A percentile compares a stretch with the other conserved stretches of the same genome.
Evolutionary conservation across 1,284 basidiomycete genomes (phyloP).

Genomic region (Microbotryomycetes sp.): DNA sequence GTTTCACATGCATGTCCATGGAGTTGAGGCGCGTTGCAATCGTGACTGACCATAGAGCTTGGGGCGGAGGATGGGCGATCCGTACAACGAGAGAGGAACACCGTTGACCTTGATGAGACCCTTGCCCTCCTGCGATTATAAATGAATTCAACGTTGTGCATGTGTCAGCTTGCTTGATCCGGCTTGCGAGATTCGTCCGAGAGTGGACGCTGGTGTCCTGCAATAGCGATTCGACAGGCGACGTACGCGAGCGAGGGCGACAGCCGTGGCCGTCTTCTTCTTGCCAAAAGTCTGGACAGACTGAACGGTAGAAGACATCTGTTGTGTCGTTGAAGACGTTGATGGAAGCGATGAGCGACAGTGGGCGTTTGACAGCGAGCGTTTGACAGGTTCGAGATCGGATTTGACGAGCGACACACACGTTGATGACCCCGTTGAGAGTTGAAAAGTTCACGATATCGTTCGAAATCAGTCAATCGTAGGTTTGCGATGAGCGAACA

Average conservation of each 20-base stretch:
- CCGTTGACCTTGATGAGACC: conserved; percentile 97
- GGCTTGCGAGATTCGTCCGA: too few relatives aligned
- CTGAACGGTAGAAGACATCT: conserved; percentile 30
- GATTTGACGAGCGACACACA: neutral
- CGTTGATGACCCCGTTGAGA: neutral
- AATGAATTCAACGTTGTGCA: too few relatives aligned
- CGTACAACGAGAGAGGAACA: conserved; percentile 88
- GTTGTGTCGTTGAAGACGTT: neutral
- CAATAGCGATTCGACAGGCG: neutral
- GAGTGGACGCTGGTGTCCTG: too few relatives aligned
- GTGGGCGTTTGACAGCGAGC: neutral
- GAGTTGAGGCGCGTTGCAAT: neutral
- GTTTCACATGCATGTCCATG: too few relatives aligned
- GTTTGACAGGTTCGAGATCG: too few relatives aligned
- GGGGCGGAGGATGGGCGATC: conserved; percentile 83
- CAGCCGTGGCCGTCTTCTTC: conserved; percentile 98
- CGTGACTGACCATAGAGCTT: conserved; percentile 72
- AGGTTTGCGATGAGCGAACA: too few relatives aligned
- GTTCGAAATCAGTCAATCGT: too few relatives aligned
- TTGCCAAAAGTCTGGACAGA: conserved; percentile 87
- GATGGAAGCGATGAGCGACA: neutral
- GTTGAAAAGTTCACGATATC: too few relatives aligned
- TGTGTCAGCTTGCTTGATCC: too few relatives aligned
- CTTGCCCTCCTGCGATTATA: conserved; percentile 67
- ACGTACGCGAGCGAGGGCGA: conserved; percentile 71